These are phyloP conservation scores for Pythium grandisporangium DNA, from an alignment of 352 stramenopile genomes.

Conservation along the genomic window DNA sequence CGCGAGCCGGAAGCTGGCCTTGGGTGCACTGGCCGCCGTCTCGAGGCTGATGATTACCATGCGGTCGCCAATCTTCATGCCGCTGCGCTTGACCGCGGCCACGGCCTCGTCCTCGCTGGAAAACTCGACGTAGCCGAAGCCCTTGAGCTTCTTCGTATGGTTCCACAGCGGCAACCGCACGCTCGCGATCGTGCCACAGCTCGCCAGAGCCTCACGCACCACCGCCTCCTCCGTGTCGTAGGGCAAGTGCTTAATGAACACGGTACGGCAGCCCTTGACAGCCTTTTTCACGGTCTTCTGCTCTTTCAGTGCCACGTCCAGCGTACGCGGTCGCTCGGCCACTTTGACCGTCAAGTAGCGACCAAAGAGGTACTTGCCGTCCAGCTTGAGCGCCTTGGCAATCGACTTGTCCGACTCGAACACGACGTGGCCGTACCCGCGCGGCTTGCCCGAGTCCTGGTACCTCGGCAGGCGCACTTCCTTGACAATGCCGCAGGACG, in stretches of 20 bases:
- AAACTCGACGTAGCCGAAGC: conserved; percentile 94
- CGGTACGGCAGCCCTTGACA: conserved; percentile 80
- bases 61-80: conserved; percentile 82
- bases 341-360: conserved; percentile 87
- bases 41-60: conserved; percentile 93
- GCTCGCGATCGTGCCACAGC: conserved; percentile 86
- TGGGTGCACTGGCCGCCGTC: conserved; percentile 75
- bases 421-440: conserved; percentile 91
- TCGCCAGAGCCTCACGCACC: conserved; percentile 75
- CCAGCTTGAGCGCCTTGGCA: conserved; percentile 74
- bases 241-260: conserved; percentile 84
- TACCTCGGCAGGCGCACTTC: conserved; percentile 91
- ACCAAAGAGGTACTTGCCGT: conserved; percentile 84
- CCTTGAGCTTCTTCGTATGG: conserved; percentile 92
- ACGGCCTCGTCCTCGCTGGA: conserved; percentile 66
- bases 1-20: conserved; percentile 83
- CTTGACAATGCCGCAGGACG: conserved; percentile 79
- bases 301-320: conserved; percentile 65
- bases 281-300: conserved; percentile 55
- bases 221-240: conserved; percentile 83
- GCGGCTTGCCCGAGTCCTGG: conserved; percentile 87
- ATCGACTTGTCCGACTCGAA: conserved; percentile 74
- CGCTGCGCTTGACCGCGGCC: conserved; percentile 58
- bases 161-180: conserved; percentile 92
- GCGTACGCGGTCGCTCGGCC: conserved; percentile 60